These are phyloP conservation scores for Vigna mungo DNA, from an alignment of 306 rosid species.

Conservation along the genomic window DNA sequence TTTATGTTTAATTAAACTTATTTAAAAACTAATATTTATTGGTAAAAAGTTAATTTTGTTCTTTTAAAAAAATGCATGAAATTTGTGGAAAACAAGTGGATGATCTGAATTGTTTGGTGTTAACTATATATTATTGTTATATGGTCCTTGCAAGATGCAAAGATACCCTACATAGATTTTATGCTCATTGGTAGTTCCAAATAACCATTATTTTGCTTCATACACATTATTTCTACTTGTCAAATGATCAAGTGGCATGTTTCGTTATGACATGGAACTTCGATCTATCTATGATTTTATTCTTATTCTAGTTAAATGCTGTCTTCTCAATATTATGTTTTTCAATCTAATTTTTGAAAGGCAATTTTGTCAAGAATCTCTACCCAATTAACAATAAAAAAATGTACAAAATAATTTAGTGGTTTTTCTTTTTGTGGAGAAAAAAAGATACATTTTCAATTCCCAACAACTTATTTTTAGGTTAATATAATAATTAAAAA, in stretches of 20 bases:
- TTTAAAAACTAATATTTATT: no score
- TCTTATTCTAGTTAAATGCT: conserved; percentile 24
- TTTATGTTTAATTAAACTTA: no score
- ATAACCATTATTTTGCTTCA: conserved; percentile 40
- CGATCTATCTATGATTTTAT: conserved; percentile 44
- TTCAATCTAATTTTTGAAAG: background rate
- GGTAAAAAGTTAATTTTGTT: no score
- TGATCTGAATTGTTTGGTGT: no score
- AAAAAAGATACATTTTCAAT: no score
- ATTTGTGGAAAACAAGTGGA: no score
- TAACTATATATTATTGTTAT: background rate
- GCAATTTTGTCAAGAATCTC: conserved; percentile 9
- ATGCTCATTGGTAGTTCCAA: conserved; percentile 39
- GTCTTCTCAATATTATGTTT: conserved; percentile 17
- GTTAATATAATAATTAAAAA: no score
- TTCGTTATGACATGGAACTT: conserved; percentile 11
- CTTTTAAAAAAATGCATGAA: no score
- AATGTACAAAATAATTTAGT: background rate
- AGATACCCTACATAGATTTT: conserved; percentile 49
- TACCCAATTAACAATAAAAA: background rate
- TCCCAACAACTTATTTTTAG: no score
- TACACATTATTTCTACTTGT: conserved; percentile 4
- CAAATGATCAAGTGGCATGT: conserved; percentile 39
- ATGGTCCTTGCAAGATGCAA: conserved; percentile 12
- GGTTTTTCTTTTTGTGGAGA: no score